Evolutionary conservation across 2,329 filamentous ascomycete species (phyloP).

Genomic region (Calonectria leucothoes): DNA sequence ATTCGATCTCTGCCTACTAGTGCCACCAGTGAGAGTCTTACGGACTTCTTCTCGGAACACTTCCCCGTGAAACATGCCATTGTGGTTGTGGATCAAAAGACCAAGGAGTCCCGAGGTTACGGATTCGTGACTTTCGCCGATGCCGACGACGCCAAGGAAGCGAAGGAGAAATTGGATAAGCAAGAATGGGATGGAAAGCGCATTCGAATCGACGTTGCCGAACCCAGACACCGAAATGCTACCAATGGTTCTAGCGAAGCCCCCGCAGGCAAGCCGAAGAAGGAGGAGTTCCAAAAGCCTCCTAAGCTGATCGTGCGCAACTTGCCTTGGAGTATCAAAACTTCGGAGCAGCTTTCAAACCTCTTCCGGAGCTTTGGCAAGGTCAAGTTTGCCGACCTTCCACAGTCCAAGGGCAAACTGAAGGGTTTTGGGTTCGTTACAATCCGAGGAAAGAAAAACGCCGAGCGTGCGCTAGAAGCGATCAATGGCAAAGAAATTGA

Average conservation of each 20-base stretch:
- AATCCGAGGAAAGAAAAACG: slow-evolving; percentile 88
- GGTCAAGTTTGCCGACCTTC: slow-evolving; percentile 87
- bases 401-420: slow-evolving; percentile 80
- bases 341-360: slow-evolving; percentile 79
- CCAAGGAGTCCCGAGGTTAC: slow-evolving; percentile 90
- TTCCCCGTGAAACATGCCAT: slow-evolving; percentile 96
- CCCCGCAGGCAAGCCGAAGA: slow-evolving; percentile 63
- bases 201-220: slow-evolving; percentile 88
- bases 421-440: slow-evolving; percentile 95
- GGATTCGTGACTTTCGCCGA: slow-evolving; percentile 98
- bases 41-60: slow-evolving; percentile 91
- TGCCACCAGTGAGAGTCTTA: slow-evolving; percentile 84
- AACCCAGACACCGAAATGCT: slow-evolving; percentile 79
- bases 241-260: slow-evolving; percentile 55
- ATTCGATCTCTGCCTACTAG: slow-evolving; percentile 85
- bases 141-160: slow-evolving; percentile 86
- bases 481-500: slow-evolving; percentile 93
- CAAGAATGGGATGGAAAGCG: slow-evolving; percentile 81
- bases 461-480: slow-evolving; percentile 84
- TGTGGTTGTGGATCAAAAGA: slow-evolving; percentile 87
- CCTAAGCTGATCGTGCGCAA: slow-evolving; percentile 92
- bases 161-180: slow-evolving; percentile 84
- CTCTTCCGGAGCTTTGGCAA: slow-evolving; percentile 92
- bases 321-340: slow-evolving; percentile 95
- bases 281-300: slow-evolving; percentile 69